Evolutionary conservation across 495 filamentous ascomycete genomes (phyloP).

Genomic region (Hyaloscypha hepaticicola): DNA sequence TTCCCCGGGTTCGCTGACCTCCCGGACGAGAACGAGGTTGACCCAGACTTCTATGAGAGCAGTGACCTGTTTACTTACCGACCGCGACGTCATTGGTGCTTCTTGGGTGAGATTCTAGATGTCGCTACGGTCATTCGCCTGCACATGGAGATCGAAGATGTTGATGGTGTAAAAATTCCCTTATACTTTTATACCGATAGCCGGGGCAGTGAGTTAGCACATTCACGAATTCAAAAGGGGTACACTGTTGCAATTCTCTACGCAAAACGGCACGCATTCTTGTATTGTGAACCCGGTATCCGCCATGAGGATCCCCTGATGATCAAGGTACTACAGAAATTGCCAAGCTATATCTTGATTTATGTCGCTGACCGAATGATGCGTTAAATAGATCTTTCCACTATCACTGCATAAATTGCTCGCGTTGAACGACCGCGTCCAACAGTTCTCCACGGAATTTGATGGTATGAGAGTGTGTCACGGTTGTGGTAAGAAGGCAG

Average conservation of each 20-base stretch:
- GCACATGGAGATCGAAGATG: slow-evolving; percentile 32
- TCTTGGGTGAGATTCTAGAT: slow-evolving; percentile 37
- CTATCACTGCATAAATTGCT: slow-evolving; percentile 33
- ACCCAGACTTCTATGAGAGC: slow-evolving; percentile 24
- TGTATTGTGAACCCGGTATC: slow-evolving; percentile 28
- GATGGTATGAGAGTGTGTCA: slow-evolving; percentile 31
- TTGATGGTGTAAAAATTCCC: slow-evolving; percentile 28
- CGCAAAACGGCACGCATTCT: slow-evolving; percentile 33
- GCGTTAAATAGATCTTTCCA: slow-evolving; percentile 33
- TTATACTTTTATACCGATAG: slow-evolving; percentile 36
- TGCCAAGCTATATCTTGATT: not conserved
- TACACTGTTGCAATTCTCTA: slow-evolving; percentile 40
- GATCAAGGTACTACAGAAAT: slow-evolving; percentile 33
- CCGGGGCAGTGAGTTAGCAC: slow-evolving; percentile 31
- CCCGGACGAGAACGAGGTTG: slow-evolving; percentile 30
- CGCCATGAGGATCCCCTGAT: slow-evolving; percentile 33
- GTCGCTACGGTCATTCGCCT: slow-evolving; percentile 30
- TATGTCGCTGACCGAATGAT: not conserved
- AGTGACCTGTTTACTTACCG: slow-evolving; percentile 22
- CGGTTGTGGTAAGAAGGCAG: slow-evolving; percentile 33
- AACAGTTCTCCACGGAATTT: slow-evolving; percentile 34
- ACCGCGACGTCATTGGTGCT: slow-evolving; percentile 37
- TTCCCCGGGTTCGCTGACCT: slow-evolving; percentile 36
- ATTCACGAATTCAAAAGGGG: slow-evolving; percentile 33
- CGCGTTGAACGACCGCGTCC: slow-evolving; percentile 32